Conservation (phyloP, 129 eudicot species). For the Escallonia rubra region DNA sequence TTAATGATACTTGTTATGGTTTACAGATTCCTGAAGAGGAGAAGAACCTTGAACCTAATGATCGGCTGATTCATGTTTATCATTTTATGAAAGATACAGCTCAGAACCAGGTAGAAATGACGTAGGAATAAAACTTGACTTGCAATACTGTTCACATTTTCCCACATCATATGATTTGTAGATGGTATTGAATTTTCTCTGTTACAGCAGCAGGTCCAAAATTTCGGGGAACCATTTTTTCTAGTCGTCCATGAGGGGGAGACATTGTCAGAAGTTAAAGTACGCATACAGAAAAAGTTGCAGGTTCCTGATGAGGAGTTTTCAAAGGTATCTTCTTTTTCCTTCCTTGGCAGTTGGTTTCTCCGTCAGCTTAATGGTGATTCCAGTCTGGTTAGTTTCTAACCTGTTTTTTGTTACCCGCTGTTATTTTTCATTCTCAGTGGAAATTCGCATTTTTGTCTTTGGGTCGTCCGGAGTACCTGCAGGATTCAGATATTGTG, state of each 20-base stretch:
- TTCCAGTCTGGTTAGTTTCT: background rate
- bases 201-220: constrained; percentile 47
- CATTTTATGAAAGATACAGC: constrained; percentile 60
- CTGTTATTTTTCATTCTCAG: constrained; percentile 27
- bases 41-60: constrained; percentile 64
- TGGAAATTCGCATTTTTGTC: constrained; percentile 84
- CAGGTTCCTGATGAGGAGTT: constrained; percentile 86
- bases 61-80: constrained; percentile 69
- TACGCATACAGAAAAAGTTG: constrained; percentile 69
- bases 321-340: constrained; percentile 48
- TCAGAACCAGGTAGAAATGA: constrained; percentile 57
- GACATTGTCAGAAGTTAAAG: constrained; percentile 60
- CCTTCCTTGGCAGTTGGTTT: background rate
- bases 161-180: background rate
- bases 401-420: constrained; percentile 1
- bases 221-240: constrained; percentile 83
- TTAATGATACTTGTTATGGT: background rate
- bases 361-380: background rate
- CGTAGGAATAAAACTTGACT: background rate
- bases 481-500: constrained; percentile 63
- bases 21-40: constrained; percentile 83
- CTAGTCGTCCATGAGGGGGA: constrained; percentile 80
- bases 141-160: background rate
- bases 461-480: constrained; percentile 79
- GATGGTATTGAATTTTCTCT: background rate